Conservation (phyloP, 768 basidiomycete genomes). For the Paxillus ammoniavirescens region DNA sequence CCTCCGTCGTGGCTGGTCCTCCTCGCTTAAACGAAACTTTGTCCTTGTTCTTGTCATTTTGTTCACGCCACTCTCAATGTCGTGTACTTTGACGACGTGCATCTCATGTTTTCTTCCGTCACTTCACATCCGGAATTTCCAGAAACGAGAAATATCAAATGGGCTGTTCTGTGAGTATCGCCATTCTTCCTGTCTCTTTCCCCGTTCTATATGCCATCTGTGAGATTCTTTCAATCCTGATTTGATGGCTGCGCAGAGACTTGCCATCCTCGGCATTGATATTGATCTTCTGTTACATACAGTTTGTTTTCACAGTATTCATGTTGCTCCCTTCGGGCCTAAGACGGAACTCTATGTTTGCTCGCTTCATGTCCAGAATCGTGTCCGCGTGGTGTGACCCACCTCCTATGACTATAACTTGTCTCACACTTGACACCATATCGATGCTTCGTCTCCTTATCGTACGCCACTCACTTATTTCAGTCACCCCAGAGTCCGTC, state of each 20-base stretch:
- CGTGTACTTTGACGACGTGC: not conserved
- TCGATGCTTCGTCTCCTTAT: constrained; percentile 9
- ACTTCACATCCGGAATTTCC: constrained; percentile 24
- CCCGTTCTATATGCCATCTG: constrained; percentile 20
- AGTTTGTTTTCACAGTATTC: constrained; percentile 14
- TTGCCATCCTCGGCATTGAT: constrained; percentile 21
- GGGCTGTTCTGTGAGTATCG: constrained; percentile 30
- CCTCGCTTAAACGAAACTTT: too few relatives aligned
- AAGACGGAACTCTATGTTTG: constrained; percentile 29
- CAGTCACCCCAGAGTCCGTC: not conserved
- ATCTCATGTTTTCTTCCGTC: constrained; percentile 18
- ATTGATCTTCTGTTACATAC: constrained; percentile 34
- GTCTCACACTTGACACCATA: constrained; percentile 25
- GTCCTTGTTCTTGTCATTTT: constrained; percentile 7
- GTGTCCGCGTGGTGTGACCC: constrained; percentile 16
- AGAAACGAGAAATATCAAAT: constrained; percentile 34
- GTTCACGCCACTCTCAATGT: constrained; percentile 1
- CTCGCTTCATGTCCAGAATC: constrained; percentile 27
- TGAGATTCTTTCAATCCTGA: constrained; percentile 28
- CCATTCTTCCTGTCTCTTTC: constrained; percentile 18
- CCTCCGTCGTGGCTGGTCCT: constrained; percentile 11
- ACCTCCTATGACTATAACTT: constrained; percentile 5
- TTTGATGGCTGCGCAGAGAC: constrained; percentile 26
- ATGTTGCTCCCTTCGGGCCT: constrained; percentile 26
- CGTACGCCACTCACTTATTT: constrained; percentile 6